These are phyloP conservation scores for Calcarisporium arbuscula DNA, from an alignment of 2,329 filamentous ascomycete species.

Conservation along the genomic window DNA sequence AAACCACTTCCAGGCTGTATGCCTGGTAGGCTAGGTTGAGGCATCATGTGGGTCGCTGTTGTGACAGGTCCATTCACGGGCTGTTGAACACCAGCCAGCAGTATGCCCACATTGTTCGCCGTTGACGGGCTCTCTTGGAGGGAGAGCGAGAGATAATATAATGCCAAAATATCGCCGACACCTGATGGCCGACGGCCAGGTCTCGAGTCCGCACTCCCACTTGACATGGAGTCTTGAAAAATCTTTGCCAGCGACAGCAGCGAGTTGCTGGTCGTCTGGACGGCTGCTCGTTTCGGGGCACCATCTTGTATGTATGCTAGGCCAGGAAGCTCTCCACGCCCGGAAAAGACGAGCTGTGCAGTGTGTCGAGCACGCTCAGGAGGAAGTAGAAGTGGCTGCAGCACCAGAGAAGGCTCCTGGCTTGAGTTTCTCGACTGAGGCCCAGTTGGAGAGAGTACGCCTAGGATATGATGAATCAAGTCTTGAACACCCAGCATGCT, in stretches of 20 bases:
- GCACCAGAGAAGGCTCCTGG: constrained; percentile 8
- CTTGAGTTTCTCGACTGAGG: too few relatives aligned
- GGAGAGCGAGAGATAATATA: constrained; percentile 93
- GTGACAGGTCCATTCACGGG: constrained; percentile 18
- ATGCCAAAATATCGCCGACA: constrained; percentile 83
- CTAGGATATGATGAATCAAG: constrained; percentile 72
- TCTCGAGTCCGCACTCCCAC: constrained; percentile 49
- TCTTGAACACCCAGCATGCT: constrained; percentile 64
- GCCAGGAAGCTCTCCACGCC: constrained; percentile 71
- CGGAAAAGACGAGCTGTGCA: constrained; percentile 73
- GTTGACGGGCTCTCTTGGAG: constrained; percentile 95
- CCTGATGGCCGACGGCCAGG: constrained; percentile 60
- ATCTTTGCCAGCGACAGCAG: constrained; percentile 94
- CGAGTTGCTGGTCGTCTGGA: constrained; percentile 93
- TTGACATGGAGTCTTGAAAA: constrained; percentile 92
- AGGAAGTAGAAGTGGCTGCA: constrained; percentile 65
- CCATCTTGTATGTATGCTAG: constrained; percentile 66
- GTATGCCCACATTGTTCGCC: constrained; percentile 94
- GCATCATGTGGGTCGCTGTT: constrained; percentile 7
- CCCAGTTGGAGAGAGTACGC: constrained; percentile 48
- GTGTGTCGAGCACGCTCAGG: constrained; percentile 81
- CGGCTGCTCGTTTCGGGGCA: constrained; percentile 67
- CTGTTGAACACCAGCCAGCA: constrained; percentile 91
- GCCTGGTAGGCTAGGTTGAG: constrained; percentile 57
- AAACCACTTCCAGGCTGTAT: constrained; percentile 81